A percentile compares a stretch with the other conserved stretches of the same genome.
These are phyloP conservation scores for Eucalyptus brandiana DNA, from an alignment of 345 rosid genomes.

Conservation along the genomic window DNA sequence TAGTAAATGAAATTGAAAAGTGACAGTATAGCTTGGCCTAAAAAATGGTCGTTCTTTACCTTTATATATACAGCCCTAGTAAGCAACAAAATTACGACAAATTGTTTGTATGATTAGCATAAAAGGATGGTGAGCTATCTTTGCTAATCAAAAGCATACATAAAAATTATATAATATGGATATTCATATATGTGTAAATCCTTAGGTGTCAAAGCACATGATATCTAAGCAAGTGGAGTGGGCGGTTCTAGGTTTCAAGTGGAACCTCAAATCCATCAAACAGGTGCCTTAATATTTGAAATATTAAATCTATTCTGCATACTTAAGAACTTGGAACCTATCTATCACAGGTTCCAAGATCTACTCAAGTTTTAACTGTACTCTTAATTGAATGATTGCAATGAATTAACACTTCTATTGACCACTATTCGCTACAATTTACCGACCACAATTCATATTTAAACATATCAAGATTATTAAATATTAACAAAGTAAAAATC, in stretches of 20 bases:
- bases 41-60: not conserved
- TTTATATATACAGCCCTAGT: not conserved
- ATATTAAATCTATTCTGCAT: no score
- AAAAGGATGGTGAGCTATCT: slow-evolving; percentile 34
- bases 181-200: not conserved
- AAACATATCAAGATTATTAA: no score
- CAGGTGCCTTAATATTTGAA: no score
- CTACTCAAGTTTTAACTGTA: no score
- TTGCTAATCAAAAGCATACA: slow-evolving; percentile 5
- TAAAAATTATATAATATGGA: not conserved
- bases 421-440: no score
- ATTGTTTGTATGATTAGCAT: slow-evolving; percentile 8
- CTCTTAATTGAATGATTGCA: no score
- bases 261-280: no score
- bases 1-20: not conserved
- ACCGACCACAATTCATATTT: no score
- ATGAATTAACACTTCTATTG: no score
- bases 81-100: slow-evolving; percentile 21
- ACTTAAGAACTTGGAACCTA: no score
- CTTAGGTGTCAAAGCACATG: not conserved
- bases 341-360: accelerated
- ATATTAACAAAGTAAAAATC: no score
- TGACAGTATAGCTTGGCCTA: not conserved
- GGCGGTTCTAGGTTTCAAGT: no score
- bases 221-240: not conserved